Evolutionary conservation across 768 basidiomycete species (phyloP), one percentile per base, ranked within the genome.

Genomic region (Podaxis pistillaris): DNA sequence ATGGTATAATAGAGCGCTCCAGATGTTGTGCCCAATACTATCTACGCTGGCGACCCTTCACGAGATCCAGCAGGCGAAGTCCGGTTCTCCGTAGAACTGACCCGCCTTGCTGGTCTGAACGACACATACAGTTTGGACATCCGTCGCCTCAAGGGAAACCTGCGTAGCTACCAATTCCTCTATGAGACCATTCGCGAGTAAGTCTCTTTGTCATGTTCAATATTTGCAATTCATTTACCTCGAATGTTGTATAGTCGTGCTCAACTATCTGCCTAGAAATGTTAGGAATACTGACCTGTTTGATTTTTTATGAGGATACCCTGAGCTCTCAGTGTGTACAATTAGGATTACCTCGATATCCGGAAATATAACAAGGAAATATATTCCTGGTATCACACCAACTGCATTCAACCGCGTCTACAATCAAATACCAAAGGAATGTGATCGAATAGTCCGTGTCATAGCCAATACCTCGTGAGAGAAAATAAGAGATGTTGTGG

Each of bases 31-130:
- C 38, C 54, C 2, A 41, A 12, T 30, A 38, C 55, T 2, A 62
- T 62, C 6, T 62, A 62, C n/a, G 41, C 61, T 11, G 8, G 22
- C 5, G 47, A 62, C 46, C 66, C 73, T 40, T 70, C 82, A 4
- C 83, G 89, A 62, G 96, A 98, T 69, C 80, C 85, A 40, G 90
- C 89, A 38, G 96, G 92, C 68, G 96, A 98, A 81, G 92, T 98
- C 62, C 86, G 91, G 62, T 96, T 98, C 77, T 91, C 89, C 3
- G 87, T 97, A 62, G 96, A 98, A 78, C 77, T 98, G 46, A 97
- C 96, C 22, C 81, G 87, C 65, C 79, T 98, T 63, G 88, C 89
- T 67, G 86, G 91, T 60, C 80, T 98, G 61, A 87, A 88, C 62
- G 89, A 87, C 64, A 91, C 93, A 36, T 94, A 91, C 70, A 89